These are phyloP conservation scores for Metahyphopichia silvanorum DNA, from an alignment of 805 yeast species.

Conservation along the genomic window DNA sequence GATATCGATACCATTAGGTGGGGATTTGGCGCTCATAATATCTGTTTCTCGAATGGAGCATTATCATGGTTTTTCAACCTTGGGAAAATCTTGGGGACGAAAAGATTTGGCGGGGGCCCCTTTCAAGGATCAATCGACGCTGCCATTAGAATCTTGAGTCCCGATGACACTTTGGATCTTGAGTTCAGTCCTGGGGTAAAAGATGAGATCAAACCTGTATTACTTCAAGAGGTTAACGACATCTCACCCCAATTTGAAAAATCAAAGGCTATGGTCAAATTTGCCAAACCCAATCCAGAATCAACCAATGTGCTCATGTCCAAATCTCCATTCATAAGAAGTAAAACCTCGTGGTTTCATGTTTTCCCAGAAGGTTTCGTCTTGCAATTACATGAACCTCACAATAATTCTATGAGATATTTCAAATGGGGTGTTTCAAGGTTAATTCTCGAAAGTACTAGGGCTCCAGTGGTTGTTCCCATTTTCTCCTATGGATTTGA, in stretches of 20 bases:
- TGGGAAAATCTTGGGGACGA: constrained; percentile 86
- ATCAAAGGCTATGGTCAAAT: constrained; percentile 14
- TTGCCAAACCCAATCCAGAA: constrained; percentile 25
- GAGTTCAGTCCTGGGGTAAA: constrained; percentile 35
- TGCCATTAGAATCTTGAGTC: constrained; percentile 72
- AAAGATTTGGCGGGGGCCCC: constrained; percentile 89
- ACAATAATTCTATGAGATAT: constrained; percentile 83
- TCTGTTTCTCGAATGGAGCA: constrained; percentile 65
- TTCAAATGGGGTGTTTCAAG: constrained; percentile 96
- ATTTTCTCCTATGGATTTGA: constrained; percentile 86
- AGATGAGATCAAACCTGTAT: constrained; percentile 26
- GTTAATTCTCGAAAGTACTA: constrained; percentile 74
- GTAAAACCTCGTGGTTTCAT: constrained; percentile 84
- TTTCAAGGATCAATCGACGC: constrained; percentile 91
- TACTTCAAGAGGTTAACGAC: constrained; percentile 37
- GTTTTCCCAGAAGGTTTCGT: constrained; percentile 95
- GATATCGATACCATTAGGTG: constrained; percentile 74
- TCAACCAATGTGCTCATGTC: constrained; percentile 29
- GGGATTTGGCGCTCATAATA: constrained; percentile 92
- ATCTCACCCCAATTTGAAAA: neutral
- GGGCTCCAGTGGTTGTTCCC: constrained; percentile 84
- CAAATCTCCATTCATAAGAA: constrained; percentile 53
- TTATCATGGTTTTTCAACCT: constrained; percentile 67
- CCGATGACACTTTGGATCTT: constrained; percentile 63
- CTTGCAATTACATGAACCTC: constrained; percentile 77